phyloP scores from a whole-genome alignment of 1,284 basidiomycete species.

The Inonotus hispidus region DNA sequence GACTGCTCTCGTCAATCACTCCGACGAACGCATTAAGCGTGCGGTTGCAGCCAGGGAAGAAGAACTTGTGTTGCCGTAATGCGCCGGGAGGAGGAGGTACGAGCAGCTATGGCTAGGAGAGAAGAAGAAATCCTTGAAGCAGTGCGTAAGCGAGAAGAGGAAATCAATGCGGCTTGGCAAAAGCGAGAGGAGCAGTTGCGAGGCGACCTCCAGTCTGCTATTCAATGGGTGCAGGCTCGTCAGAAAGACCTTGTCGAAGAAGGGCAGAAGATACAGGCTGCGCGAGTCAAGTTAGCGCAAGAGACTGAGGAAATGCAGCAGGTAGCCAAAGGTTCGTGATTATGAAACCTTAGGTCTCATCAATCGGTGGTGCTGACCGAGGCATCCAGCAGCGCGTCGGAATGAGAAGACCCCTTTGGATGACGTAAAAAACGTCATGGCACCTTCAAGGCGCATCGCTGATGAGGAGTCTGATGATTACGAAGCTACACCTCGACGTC shows the following conservation, averaged over 20 bases:
- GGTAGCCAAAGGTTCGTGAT: conserved; percentile 29
- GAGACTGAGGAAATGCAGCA: conserved; percentile 34
- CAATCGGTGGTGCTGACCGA: background rate
- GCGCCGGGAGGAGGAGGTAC: conserved; percentile 66
- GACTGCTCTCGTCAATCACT: conserved; percentile 32
- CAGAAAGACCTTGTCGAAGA: conserved; percentile 51
- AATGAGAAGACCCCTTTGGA: conserved; percentile 60
- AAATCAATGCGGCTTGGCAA: conserved; percentile 47
- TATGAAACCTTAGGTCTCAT: too few species aligned
- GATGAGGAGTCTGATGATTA: conserved; percentile 25
- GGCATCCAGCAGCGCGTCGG: conserved; percentile 28
- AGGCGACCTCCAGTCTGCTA: conserved; percentile 41
- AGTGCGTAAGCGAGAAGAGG: conserved; percentile 40
- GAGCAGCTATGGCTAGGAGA: conserved; percentile 58
- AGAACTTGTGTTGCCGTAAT: conserved; percentile 60
- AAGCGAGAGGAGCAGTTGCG: conserved; percentile 51
- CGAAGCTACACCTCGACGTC: conserved; percentile 23
- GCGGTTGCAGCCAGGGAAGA: conserved; percentile 61
- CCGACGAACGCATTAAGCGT: conserved; percentile 50
- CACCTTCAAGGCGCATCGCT: conserved; percentile 42
- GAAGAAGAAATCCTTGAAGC: conserved; percentile 63
- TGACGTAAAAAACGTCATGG: conserved; percentile 66
- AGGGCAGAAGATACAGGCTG: conserved; percentile 42
- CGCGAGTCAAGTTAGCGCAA: conserved; percentile 42
- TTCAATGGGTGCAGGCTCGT: conserved; percentile 45